Percentiles rank a stretch among this genome's conserved stretches.
Evolutionary conservation across 2,329 filamentous ascomycete species (phyloP).

Genomic region (Ophiocordyceps robertsii): DNA sequence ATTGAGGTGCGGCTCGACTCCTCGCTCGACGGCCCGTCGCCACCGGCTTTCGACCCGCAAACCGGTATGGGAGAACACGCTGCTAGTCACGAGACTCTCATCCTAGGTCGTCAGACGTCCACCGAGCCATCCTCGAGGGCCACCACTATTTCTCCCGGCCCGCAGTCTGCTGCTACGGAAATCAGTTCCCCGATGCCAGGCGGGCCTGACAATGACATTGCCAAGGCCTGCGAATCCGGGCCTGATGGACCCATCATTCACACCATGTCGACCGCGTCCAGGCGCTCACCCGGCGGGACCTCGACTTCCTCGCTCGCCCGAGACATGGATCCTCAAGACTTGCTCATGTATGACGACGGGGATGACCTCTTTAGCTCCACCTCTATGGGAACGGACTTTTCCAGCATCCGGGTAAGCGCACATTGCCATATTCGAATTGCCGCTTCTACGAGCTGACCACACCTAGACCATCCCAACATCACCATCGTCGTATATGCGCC

Average conservation of each 20-base stretch:
- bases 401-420: conserved; percentile 20
- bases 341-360: conserved; percentile 14
- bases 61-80: background rate
- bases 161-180: conserved; percentile 19
- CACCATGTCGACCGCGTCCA: background rate
- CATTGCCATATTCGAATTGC: background rate
- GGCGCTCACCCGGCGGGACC: conserved; percentile 2
- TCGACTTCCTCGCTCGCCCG: conserved; percentile 6
- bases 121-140: conserved; percentile 20
- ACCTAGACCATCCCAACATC: conserved; percentile 57
- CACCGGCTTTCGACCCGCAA: conserved; percentile 6
- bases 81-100: conserved; percentile 7
- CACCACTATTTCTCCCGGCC: conserved; percentile 29
- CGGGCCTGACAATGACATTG: conserved; percentile 14
- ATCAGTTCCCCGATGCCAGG: conserved; percentile 19
- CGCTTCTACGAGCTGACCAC: conserved; percentile 1
- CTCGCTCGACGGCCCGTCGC: conserved; percentile 9
- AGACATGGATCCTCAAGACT: conserved; percentile 11
- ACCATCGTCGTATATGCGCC: conserved; percentile 75
- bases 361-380: conserved; percentile 13
- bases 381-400: conserved; percentile 24
- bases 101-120: conserved; percentile 12
- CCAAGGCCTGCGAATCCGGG: conserved; percentile 18
- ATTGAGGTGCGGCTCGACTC: conserved; percentile 9
- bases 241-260: conserved; percentile 3